Evolutionary conservation across 768 basidiomycete species (phyloP).

Genomic region (Daedaleopsis nitida): DNA sequence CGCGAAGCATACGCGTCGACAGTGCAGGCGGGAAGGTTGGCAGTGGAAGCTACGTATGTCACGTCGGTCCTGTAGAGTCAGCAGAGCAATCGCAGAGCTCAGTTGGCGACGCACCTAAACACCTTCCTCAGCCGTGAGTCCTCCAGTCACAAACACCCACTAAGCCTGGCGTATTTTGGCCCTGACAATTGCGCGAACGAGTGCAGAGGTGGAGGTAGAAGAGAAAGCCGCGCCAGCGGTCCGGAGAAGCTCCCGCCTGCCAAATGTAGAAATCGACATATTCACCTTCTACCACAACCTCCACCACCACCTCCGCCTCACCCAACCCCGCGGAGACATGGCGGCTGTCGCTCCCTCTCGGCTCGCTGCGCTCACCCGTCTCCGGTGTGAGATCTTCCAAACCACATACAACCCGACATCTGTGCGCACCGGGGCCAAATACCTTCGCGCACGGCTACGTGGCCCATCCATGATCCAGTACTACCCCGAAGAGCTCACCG

Average conservation of each 20-base stretch:
- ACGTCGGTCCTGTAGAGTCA: too few species aligned
- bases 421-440: conserved; percentile 87
- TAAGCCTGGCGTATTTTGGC: not conserved
- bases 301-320: not conserved
- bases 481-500: conserved; percentile 66
- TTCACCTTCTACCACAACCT: not conserved
- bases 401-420: conserved; percentile 86
- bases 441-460: conserved; percentile 77
- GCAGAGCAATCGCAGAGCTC: too few species aligned
- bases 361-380: conserved; percentile 59
- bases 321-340: conserved; percentile 11
- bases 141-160: too few species aligned
- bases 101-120: too few species aligned
- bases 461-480: conserved; percentile 88
- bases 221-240: conserved; percentile 1
- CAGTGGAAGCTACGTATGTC: not conserved
- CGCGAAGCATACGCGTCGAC: conserved; percentile 4
- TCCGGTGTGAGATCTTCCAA: conserved; percentile 78
- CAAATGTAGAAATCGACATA: not conserved
- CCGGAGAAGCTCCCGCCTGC: conserved; percentile 14
- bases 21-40: not conserved
- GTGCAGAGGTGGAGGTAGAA: not conserved
- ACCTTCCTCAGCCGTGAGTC: too few species aligned
- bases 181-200: not conserved
- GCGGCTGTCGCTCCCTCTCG: conserved; percentile 49